Base-by-base conservation (phyloP, 225 moss, liverwort and hornwort genomes). In the Bryum argenteum region DNA sequence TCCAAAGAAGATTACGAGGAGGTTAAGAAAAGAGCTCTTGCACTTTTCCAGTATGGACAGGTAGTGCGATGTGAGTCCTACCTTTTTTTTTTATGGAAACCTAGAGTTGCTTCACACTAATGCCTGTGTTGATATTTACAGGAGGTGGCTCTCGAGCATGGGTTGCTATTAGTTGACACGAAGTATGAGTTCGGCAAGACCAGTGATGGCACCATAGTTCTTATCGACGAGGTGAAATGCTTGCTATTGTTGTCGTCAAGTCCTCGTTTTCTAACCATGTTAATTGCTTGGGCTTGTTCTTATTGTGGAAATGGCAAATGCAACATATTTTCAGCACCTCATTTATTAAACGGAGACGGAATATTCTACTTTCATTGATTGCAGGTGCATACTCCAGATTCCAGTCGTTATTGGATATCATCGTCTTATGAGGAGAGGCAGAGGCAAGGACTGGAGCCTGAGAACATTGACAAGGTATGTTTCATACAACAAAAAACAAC, bases 141-240 rank as follows among this genome's bases (percentile, higher is more conserved):
- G 86, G 86, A 86, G 53, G 77, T 89, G 26, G 86, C 89, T 57
- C 69, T 81, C 70, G 79, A 86, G 73, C 93, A 93, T 80, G 96
- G 93, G 51, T 79, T 94, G 79, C 85, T 98, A 11, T 83, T 98
- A 41, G 97, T 98, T 39, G 97, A 98, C 73, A 98, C 97, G 1
- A 98, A 98, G 74, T 98, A 98, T 63, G 97, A 94, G 71, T 98
- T 98, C 57, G 97, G 97, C 75, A 92, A 89, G 78, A 75, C 91
- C 13, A 80, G 81, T 42, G 97, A 98, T 67, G 97, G 94, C 15
- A 90, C 87, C 39, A 89, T 98, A 58, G 89, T 97, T 68, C 80
- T 96, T 41, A 81, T 96, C 54, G 96, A 97, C 74, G 93, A 96
- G 96, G 96, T 96, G 61, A 72, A 65, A 11, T 59, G 18, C 59